Evolutionary conservation across 106 monocot genomes (phyloP).

Genomic region (Xerophyta viscosa): DNA sequence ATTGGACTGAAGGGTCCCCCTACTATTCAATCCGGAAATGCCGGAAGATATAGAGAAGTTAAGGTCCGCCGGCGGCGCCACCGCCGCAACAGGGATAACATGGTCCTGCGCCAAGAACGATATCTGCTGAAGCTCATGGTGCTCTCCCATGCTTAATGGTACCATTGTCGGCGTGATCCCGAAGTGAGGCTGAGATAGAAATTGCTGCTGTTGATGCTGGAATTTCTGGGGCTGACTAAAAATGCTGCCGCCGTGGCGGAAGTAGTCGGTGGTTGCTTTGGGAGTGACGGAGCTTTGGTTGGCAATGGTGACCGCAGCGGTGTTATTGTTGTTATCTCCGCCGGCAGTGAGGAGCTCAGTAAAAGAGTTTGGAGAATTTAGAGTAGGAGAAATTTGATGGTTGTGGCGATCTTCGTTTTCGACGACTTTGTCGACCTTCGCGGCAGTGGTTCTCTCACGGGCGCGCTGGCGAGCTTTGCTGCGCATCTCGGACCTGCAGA

Average conservation of each 20-base stretch:
- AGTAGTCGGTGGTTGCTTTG: slow-evolving; percentile 64
- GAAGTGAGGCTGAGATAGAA: slow-evolving; percentile 40
- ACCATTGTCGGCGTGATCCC: slow-evolving; percentile 47
- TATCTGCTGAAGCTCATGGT: slow-evolving; percentile 56
- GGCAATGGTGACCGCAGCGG: slow-evolving; percentile 15
- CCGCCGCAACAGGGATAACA: slow-evolving; percentile 45
- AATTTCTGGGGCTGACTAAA: slow-evolving; percentile 19
- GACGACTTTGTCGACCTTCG: slow-evolving; percentile 29
- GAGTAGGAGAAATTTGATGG: too few species aligned
- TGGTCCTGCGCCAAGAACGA: slow-evolving; percentile 71
- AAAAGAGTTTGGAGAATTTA: slow-evolving; percentile 59
- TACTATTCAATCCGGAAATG: slow-evolving; percentile 68
- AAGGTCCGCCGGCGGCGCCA: slow-evolving; percentile 39
- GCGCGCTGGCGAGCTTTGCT: slow-evolving; percentile 52
- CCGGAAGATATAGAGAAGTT: slow-evolving; percentile 87
- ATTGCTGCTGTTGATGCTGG: slow-evolving; percentile 15
- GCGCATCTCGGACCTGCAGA: slow-evolving; percentile 59
- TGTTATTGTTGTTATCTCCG: background rate
- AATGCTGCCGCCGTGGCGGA: slow-evolving; percentile 30
- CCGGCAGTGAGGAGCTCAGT: slow-evolving; percentile 79
- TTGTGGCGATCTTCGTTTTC: too few species aligned
- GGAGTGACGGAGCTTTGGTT: slow-evolving; percentile 8
- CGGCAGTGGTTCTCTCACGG: slow-evolving; percentile 37
- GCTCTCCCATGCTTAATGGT: slow-evolving; percentile 44
- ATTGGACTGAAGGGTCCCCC: slow-evolving; percentile 99